Percentiles rank a stretch among this genome's conserved stretches.
Conservation (phyloP, 2,329 filamentous ascomycete species). For the Aspergillus ochraceus region DNA sequence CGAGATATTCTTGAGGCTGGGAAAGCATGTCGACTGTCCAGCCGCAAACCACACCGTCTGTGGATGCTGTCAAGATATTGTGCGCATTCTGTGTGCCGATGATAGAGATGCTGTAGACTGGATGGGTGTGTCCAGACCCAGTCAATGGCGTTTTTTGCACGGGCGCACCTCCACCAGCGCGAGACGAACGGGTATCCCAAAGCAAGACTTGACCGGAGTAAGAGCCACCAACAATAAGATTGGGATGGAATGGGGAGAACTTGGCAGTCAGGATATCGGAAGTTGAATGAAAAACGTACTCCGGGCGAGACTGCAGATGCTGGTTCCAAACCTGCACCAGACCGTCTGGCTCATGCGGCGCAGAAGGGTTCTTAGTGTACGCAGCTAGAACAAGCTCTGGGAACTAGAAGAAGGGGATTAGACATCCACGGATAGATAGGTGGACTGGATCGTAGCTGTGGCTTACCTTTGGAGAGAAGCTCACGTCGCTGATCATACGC, state of each 20-base stretch:
- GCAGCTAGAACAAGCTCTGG: slow-evolving; percentile 89
- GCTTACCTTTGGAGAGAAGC: slow-evolving; percentile 82
- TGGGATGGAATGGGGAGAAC: slow-evolving; percentile 98
- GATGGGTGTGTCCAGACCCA: slow-evolving; percentile 92
- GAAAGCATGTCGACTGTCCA: slow-evolving; percentile 99
- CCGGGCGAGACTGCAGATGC: slow-evolving; percentile 88
- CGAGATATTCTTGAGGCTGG: slow-evolving; percentile 90
- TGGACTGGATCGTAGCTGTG: not conserved
- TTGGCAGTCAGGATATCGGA: slow-evolving; percentile 94
- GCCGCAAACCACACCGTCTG: slow-evolving; percentile 92
- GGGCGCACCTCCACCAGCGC: slow-evolving; percentile 64
- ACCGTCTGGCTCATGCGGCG: slow-evolving; percentile 89
- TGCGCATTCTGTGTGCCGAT: slow-evolving; percentile 98
- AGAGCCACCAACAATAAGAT: slow-evolving; percentile 90
- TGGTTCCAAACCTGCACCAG: slow-evolving; percentile 96
- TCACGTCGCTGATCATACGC: slow-evolving; percentile 91
- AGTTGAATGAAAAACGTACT: slow-evolving; percentile 95
- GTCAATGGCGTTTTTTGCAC: slow-evolving; percentile 96
- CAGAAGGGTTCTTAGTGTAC: slow-evolving; percentile 95
- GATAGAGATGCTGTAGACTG: slow-evolving; percentile 91
- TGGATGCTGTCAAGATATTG: slow-evolving; percentile 96
- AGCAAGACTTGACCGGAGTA: slow-evolving; percentile 96
- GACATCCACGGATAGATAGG: not conserved
- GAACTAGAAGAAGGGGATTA: slow-evolving; percentile 52
- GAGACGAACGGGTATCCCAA: slow-evolving; percentile 92